Evolutionary conservation across 345 rosid species (phyloP).

Genomic region (Melaleuca quinquenervia): DNA sequence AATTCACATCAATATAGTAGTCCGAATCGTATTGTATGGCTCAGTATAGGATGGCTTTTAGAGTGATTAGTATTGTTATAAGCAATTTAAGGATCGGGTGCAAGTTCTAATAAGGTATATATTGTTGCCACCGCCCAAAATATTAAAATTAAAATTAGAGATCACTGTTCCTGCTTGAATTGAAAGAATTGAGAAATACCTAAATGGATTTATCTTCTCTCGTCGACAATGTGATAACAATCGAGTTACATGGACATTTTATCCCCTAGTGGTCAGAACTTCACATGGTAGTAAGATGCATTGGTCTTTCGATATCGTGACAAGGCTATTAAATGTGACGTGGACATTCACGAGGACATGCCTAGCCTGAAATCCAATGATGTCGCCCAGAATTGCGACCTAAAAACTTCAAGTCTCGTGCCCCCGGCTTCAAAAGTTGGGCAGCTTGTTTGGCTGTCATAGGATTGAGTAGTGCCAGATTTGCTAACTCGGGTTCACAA

Average conservation of each 20-base stretch:
- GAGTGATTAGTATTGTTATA: neutral
- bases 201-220: neutral
- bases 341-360: neutral
- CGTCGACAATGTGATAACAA: neutral
- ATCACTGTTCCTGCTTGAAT: neutral
- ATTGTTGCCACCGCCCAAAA: too few species aligned
- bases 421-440: too few species aligned
- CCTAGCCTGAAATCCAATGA: neutral
- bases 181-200: too few species aligned
- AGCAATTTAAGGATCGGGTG: neutral
- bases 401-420: too few species aligned
- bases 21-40: neutral
- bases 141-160: neutral
- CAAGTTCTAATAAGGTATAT: neutral
- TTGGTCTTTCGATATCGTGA: neutral
- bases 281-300: constrained; percentile 4
- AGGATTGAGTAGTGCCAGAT: too few species aligned
- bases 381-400: neutral
- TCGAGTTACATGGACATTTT: neutral
- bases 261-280: neutral
- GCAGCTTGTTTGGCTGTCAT: too few species aligned
- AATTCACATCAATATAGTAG: neutral
- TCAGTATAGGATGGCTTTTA: neutral
- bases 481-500: neutral
- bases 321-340: neutral